Evolutionary conservation across 352 stramenopile species (phyloP).

Genomic region (Globisporangium solare): DNA sequence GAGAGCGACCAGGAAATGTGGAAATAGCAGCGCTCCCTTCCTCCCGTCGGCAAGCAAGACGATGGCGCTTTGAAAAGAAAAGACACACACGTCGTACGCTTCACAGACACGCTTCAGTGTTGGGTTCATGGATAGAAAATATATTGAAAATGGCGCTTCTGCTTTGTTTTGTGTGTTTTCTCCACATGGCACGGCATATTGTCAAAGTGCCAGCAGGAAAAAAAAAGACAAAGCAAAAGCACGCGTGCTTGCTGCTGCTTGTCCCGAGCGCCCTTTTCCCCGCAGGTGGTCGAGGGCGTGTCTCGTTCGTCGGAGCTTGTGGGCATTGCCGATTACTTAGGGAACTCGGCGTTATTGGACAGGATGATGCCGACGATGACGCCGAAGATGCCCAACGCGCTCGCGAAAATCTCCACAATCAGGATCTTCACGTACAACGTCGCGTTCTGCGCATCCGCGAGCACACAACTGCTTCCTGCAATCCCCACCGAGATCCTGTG

Average conservation of each 20-base stretch:
- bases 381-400: conserved; percentile 98
- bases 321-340: conserved; percentile 42
- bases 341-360: conserved; percentile 95
- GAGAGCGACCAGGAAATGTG: conserved; percentile 83
- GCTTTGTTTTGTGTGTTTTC: not conserved
- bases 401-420: conserved; percentile 99
- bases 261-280: too few species aligned
- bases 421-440: conserved; percentile 99
- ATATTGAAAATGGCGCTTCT: conserved; percentile 7
- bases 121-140: conserved; percentile 5
- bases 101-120: too few species aligned
- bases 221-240: too few species aligned
- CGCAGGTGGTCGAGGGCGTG: too few species aligned
- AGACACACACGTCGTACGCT: too few species aligned
- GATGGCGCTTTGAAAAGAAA: too few species aligned
- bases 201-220: too few species aligned
- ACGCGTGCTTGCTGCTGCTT: too few species aligned
- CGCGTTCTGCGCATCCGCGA: conserved; percentile 98
- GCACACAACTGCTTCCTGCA: conserved; percentile 95
- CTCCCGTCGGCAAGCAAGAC: not conserved
- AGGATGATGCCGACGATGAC: conserved; percentile 99
- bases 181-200: not conserved
- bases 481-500: conserved; percentile 96
- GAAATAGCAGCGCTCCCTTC: conserved; percentile 44
- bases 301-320: too few species aligned